A percentile compares a stretch with the other conserved stretches of the same genome.
These are phyloP conservation scores for Dictyostelium discoideum DNA, from an alignment of 78 protist genomes.

Conservation along the genomic window DNA sequence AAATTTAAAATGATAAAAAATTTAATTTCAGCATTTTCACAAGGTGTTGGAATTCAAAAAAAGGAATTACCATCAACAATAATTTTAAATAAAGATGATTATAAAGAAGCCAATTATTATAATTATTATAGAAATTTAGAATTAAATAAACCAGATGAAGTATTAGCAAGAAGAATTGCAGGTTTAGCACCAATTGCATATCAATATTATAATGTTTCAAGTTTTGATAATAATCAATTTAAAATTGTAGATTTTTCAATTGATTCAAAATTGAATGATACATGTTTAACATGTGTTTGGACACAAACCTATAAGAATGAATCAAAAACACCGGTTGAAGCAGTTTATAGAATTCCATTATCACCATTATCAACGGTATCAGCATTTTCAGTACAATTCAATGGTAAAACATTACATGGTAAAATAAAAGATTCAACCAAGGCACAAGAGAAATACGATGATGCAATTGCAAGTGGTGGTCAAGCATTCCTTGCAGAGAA, in stretches of 20 bases:
- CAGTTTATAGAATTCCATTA: conserved; percentile 39
- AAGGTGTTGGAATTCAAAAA: neutral
- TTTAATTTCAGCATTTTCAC: neutral
- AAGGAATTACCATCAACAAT: neutral
- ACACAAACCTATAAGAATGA: conserved; percentile 11
- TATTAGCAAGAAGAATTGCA: neutral
- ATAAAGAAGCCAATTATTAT: conserved; percentile 19
- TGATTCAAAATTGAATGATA: conserved; percentile 16
- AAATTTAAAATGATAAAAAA: neutral
- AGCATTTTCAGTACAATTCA: neutral
- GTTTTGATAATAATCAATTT: neutral
- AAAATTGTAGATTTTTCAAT: neutral
- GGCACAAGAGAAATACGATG: conserved; percentile 13
- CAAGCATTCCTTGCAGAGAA: conserved; percentile 51
- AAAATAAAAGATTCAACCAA: conserved; percentile 12
- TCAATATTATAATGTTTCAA: neutral
- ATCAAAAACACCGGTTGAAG: conserved; percentile 28
- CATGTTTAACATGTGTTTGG: neutral
- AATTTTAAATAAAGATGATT: neutral
- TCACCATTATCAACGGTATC: conserved; percentile 21
- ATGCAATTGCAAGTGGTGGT: conserved; percentile 53
- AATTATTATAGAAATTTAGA: conserved; percentile 13
- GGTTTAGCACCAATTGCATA: neutral
- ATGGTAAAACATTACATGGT: conserved; percentile 1
- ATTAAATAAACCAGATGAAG: neutral